Evolutionary conservation across 305 asterid species (phyloP), one percentile per base, ranked within the genome.

Genomic region (Rubia occidens): DNA sequence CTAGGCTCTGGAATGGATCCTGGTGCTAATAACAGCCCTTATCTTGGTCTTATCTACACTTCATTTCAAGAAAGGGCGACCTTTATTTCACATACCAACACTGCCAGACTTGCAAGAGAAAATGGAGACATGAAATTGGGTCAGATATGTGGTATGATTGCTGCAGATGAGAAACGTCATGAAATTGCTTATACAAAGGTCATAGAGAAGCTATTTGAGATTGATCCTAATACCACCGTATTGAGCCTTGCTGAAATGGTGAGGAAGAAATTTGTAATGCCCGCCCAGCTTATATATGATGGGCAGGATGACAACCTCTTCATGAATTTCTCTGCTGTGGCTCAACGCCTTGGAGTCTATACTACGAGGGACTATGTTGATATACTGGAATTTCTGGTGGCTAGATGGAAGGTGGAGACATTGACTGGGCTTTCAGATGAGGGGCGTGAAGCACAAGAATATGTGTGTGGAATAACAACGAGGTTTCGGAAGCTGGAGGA

Each of bases 1-100:
- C 86, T 88, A 32, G 89, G 95, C 14, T 86, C 95, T 0, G 95
- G 95, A 70, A 88, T 88, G 95, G 95, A 88, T 72, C 91, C 88
- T 9, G 82, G 85, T 73, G 83, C 88, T 2, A 89, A 88, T 69
- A 88, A 88, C 76, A 85, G 84, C 78, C 95, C 95, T 2, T 88
- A 88, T 69, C 89, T 88, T 18, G 91, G 91, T 51, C 85, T 86
- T 76, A 82, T 88, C 77, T 88, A 88, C 85, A 88, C 91, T 59
- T 82, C 91, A 11, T 86, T 86, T 64, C 91, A 86, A 51, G 91
- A 86, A 62, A 81, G 87, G 24, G 91, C 95, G 5, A 88, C 89
- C 66, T 86, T 88, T 76, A 39, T 86, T 49, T 88, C 95, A 3
- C 95, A 88, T 44, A 89, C 89, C 11, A 88, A 88, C 87, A 88